Evolutionary conservation across 768 basidiomycete species (phyloP), one percentile per base, ranked within the genome.

Genomic region (Mycena leptocephala): DNA sequence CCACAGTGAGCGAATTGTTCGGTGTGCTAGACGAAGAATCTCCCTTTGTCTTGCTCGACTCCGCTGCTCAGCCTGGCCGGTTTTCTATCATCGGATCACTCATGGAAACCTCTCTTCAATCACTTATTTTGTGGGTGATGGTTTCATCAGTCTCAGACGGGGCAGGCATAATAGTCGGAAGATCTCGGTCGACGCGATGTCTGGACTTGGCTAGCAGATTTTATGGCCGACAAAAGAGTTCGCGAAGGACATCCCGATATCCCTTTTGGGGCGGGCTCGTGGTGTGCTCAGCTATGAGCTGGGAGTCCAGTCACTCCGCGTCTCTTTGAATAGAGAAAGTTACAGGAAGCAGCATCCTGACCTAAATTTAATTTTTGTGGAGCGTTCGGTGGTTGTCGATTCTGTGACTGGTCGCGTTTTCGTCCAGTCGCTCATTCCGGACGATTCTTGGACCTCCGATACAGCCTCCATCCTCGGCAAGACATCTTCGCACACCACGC

Each of bases 231-330:
- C 24, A 87, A 85, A 62, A 88, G 86, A 72, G 90, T 89, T 11
- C 74, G 78, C 28, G 87, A 87, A 28, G 94, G 94, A 4, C 79
- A 79, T 51, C 78, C 87, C 9, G 88, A 92, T 13, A 82, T 92
- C 95, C 95, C 0, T 96, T 96, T 82, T 96, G 95, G 95, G 96
- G 95, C 41, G 96, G 96, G 28, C 86, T 96, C 18, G 83, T 96
- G 96, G 96, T 11, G 92, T 90, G 74, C 84, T 96, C 74, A 94
- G 94, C 78, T 97, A 96, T 80, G 96, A 96, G 82, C 87, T 96
- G 22, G 96, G 95, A 16, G 89, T 93, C 7, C 84, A 89, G 55
- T 87, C 91, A 9, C 83, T 95, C 30, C 82, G 86, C 26, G 85
- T 93, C 63, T 84, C 88, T 68, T 82, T 88, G 81, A 71, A 81